Percentiles rank a stretch among this genome's conserved stretches.
These are phyloP conservation scores for Myxozyma vanderwaltii DNA, from an alignment of 805 yeast genomes.

Conservation along the genomic window DNA sequence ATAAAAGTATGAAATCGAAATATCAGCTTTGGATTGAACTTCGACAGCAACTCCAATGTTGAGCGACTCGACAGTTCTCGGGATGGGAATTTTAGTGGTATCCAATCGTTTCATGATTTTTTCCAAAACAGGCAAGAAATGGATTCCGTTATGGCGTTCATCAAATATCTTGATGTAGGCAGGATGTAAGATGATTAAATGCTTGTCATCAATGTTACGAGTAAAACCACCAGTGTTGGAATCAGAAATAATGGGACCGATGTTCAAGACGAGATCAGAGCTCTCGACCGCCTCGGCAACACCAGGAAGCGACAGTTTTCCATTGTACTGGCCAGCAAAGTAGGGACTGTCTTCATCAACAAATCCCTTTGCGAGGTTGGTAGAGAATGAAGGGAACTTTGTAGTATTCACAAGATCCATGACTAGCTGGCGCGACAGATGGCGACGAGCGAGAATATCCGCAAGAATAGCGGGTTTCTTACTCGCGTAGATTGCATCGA, in stretches of 20 bases:
- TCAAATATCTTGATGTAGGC: constrained; percentile 54
- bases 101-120: constrained; percentile 48
- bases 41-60: constrained; percentile 33
- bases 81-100: constrained; percentile 35
- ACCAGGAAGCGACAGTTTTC: constrained; percentile 54
- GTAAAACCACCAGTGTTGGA: constrained; percentile 70
- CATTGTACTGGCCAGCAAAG: constrained; percentile 74
- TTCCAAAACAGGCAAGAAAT: constrained; percentile 55
- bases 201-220: constrained; percentile 49
- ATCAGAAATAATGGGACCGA: constrained; percentile 71
- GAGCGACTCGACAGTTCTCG: constrained; percentile 36
- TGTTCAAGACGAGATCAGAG: constrained; percentile 67
- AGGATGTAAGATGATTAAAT: constrained; percentile 55
- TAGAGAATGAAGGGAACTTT: constrained; percentile 56
- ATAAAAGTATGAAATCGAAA: constrained; percentile 46
- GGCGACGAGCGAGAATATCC: constrained; percentile 71
- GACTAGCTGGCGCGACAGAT: constrained; percentile 50
- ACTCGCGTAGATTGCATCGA: constrained; percentile 55
- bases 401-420: constrained; percentile 54
- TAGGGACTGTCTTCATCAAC: constrained; percentile 68
- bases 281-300: constrained; percentile 52
- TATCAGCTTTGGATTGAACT: constrained; percentile 32
- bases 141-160: constrained; percentile 46
- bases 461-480: constrained; percentile 66
- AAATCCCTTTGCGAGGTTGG: constrained; percentile 70